phyloP scores from a whole-genome alignment of 2,329 filamentous ascomycete genomes.

The Metarhizium album region DNA sequence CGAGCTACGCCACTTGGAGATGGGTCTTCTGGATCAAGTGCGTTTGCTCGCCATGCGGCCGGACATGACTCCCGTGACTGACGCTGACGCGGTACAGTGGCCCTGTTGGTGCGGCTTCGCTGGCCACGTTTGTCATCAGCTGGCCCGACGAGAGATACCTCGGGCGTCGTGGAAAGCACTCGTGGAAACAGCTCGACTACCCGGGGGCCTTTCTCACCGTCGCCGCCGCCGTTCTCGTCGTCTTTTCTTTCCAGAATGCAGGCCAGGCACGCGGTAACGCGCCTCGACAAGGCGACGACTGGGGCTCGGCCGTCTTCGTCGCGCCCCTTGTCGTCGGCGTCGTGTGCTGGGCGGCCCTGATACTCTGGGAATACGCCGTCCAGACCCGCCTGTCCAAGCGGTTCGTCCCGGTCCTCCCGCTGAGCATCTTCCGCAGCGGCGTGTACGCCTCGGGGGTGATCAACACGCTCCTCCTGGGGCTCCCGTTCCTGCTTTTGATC shows the following conservation, averaged over 20 bases:
- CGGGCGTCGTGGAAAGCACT: constrained; percentile 24
- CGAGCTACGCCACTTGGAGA: constrained; percentile 37
- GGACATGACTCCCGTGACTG: constrained; percentile 6
- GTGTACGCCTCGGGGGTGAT: constrained; percentile 31
- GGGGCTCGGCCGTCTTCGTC: constrained; percentile 28
- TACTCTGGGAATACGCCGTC: constrained; percentile 19
- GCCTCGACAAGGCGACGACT: constrained; percentile 22
- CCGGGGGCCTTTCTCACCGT: constrained; percentile 43
- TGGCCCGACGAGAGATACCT: constrained; percentile 38
- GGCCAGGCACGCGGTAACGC: constrained; percentile 14
- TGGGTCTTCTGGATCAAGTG: constrained; percentile 53
- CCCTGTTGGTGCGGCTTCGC: constrained; percentile 36
- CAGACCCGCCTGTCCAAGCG: constrained; percentile 16
- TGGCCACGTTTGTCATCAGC: constrained; percentile 33
- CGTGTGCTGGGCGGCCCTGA: constrained; percentile 16
- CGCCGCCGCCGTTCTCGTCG: constrained; percentile 40
- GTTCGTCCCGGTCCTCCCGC: constrained; percentile 32
- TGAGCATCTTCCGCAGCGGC: constrained; percentile 35
- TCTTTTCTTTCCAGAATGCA: constrained; percentile 47
- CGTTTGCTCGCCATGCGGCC: constrained; percentile 7
- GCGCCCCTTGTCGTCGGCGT: constrained; percentile 20
- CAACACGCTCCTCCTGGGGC: constrained; percentile 38
- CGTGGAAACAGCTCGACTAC: constrained; percentile 42
- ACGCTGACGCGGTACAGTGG: constrained; percentile 24
- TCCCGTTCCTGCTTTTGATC: constrained; percentile 36